phyloP scores from a whole-genome alignment of 257 asterid species.

The Scutellaria baicalensis region DNA sequence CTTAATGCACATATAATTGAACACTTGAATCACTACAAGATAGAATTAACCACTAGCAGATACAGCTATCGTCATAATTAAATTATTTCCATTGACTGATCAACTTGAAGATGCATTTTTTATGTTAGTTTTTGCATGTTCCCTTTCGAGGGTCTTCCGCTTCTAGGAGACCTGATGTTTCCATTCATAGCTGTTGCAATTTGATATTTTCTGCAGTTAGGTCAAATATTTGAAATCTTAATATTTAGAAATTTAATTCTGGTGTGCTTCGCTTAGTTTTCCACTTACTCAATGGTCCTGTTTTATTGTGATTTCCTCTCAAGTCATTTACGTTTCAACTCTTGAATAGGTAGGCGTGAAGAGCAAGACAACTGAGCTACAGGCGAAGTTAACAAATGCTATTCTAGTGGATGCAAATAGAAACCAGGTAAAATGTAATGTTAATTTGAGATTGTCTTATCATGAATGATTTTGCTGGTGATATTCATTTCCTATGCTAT shows the following conservation, averaged over 20 bases:
- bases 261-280: background rate
- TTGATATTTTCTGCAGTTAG: background rate
- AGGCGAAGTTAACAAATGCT: conserved; percentile 72
- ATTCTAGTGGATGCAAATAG: conserved; percentile 78
- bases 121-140: background rate
- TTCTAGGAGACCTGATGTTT: background rate
- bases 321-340: background rate
- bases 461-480: background rate
- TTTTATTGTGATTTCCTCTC: background rate
- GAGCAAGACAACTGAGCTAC: conserved; percentile 75
- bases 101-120: background rate
- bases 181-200: conserved; percentile 1
- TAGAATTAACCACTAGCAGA: background rate
- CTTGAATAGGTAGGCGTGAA: conserved; percentile 89
- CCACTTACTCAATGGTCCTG: background rate
- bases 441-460: background rate
- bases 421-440: conserved; percentile 65
- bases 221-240: background rate
- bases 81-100: background rate
- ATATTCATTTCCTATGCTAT: background rate
- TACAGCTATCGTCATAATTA: background rate
- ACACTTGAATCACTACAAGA: background rate
- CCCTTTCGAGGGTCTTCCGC: background rate
- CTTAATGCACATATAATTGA: background rate
- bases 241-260: background rate